Base-by-base conservation (phyloP, 2,329 filamentous ascomycete species). In the Diaporthe aspalathi region DNA sequence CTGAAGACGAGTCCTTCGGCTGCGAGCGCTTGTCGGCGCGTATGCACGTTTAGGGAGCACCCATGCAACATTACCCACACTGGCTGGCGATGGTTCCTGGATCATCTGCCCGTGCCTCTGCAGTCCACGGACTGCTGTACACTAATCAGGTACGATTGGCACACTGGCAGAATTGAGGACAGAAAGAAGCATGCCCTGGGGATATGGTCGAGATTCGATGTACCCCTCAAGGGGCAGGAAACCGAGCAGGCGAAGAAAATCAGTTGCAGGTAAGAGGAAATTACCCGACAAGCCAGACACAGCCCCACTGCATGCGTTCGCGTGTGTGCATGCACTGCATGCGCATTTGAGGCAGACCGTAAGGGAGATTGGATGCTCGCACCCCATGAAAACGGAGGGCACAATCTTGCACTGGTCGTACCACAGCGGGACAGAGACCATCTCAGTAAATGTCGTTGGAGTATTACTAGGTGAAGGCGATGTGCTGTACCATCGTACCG, bases 11-110 rank as follows among this genome's bases (percentile, higher is more conserved):
- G 43, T 20, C n/a, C n/a, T n/a, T 63, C 60, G 60, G 60, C 60
- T 63, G 60, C 60, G 43, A 63, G 60, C 60, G 60, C 60, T 63
- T 63, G 60, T 63, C 43, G 60, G 60, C 60, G 60, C 60, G 60
- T 63, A 60, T 60, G 60, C 60, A 63, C 20, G 27, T 63, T 20
- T 63, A 63, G 60, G 60, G 60, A 63, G 60, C 27, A 63, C n/a
- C 60, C 43, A 35, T 63, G 60, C 60, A 47, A 47, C 40, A 32
- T 49, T 49, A 63, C n/a, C 60, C 60, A 63, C 60, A 20, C 43
- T 63, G 29, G 60, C 43, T 47, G 20, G n/a, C 14, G 43, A 22
- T 35, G 43, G 60, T 63, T 63, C 60, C 60, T 63, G 60, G 14
- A 63, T 47, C 11, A 63, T 47, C 11, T 63, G n/a, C 32, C 43